Evolutionary conservation across 352 stramenopile genomes (phyloP).

Genomic region (Globisporangium cylindrosporum): DNA sequence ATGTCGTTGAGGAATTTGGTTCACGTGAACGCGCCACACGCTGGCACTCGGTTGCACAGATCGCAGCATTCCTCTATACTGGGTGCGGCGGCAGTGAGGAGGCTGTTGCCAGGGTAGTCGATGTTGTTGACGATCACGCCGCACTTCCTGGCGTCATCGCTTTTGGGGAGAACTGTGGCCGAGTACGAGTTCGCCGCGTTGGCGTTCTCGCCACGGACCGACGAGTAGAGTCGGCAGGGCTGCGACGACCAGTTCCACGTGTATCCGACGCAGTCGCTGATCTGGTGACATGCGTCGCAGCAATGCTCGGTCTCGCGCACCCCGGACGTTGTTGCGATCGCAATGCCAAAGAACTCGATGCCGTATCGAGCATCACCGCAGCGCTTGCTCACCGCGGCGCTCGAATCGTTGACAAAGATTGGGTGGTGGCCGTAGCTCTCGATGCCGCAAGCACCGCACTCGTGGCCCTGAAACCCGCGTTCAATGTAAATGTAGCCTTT

Average conservation of each 20-base stretch:
- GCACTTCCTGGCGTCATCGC: slow-evolving; percentile 9
- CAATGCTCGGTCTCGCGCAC: slow-evolving; percentile 3
- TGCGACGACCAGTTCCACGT: slow-evolving; percentile 2
- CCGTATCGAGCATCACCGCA: not conserved
- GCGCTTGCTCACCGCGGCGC: not conserved
- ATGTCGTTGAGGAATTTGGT: slow-evolving; percentile 17
- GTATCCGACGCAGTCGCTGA: not conserved
- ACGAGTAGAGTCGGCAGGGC: not conserved
- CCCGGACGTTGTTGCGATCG: not conserved
- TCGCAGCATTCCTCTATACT: slow-evolving; percentile 23
- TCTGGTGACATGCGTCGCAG: slow-evolving; percentile 5
- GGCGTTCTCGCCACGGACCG: not conserved
- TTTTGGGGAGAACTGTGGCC: not conserved
- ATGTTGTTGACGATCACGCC: slow-evolving; percentile 21
- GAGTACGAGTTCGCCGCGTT: not conserved
- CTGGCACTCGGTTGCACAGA: slow-evolving; percentile 10
- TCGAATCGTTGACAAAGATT: slow-evolving; percentile 5
- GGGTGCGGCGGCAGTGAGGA: slow-evolving; percentile 7
- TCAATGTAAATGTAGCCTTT: slow-evolving; percentile 32
- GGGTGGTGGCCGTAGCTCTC: not conserved
- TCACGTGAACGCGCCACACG: slow-evolving; percentile 33
- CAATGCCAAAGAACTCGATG: not conserved
- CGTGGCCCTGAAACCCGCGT: slow-evolving; percentile 10
- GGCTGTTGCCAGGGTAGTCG: slow-evolving; percentile 30
- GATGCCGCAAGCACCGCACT: not conserved